Evolutionary conservation across 2,329 filamentous ascomycete genomes (phyloP), one percentile per base, ranked within the genome.

Genomic region (Fusarium ramigenum): DNA sequence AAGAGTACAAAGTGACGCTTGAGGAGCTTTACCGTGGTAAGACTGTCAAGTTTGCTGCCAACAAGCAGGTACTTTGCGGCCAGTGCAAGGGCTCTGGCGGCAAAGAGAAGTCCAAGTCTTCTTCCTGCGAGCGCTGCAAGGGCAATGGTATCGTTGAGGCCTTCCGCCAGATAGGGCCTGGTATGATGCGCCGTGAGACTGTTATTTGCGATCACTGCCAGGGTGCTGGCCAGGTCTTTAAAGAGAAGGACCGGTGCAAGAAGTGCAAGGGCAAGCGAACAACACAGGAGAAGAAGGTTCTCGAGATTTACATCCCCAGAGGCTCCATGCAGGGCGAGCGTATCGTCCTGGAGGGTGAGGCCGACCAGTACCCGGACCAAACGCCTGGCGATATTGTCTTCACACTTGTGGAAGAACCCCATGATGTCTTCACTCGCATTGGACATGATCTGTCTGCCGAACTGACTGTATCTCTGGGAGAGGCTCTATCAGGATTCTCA

Each of bases 1-100:
- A 97, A 78, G 90, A 94, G 77, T 98, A 99, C 84, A 92, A 95
- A 81, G 93, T 98, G 65, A 93, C 91, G 5, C 85, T 99, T 67
- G 96, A 98, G 82, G 96, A 99, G 83, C 87, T 99, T 37, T 99
- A 98, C 88, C 98, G 97, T 85, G 96, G 96, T 78, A 98, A 98
- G 87, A 98, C 96, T 2, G 96, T 97, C 80, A 96, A 97, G 84
- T 98, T 99, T 82, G 92, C 94, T 14, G 96, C 93, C 79, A 97
- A 95, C 79, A 98, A 98, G 86, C 96, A 97, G 80, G 89, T 98
- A 70, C 87, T 97, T 70, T 99, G 96, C 84, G 88, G 88, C 66
- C 88, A 91, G 78, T 99, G 96, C 86, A 96, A 95, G 81, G 96
- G 96, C 49, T 90, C 88, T 52, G 96, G 96, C 44, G 96, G 93